Percentiles rank a stretch among this genome's conserved stretches.
Conservation (phyloP, 148 eudicot genomes). For the Amaranthus cruentus region DNA sequence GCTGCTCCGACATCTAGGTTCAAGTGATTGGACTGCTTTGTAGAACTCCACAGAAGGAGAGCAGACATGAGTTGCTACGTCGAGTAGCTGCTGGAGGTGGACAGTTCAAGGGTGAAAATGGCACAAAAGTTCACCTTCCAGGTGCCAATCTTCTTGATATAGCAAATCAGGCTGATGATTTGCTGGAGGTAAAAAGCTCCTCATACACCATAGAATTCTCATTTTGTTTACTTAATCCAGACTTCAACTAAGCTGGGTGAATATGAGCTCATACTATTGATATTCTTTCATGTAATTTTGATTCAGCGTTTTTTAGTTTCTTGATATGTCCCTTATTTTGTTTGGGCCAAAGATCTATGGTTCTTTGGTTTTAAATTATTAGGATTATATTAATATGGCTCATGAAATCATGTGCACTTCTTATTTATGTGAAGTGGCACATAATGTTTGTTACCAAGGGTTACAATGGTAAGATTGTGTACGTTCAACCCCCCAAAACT, state of each 20-base stretch:
- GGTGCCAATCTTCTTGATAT: constrained; percentile 89
- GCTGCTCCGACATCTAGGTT: constrained; percentile 38
- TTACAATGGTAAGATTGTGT: too few relatives aligned
- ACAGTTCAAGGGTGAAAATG: constrained; percentile 66
- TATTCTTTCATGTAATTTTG: too few relatives aligned
- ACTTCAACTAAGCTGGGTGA: neutral
- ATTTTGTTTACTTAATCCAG: neutral
- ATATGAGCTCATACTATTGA: neutral
- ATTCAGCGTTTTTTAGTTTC: too few relatives aligned
- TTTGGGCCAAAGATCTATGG: too few relatives aligned
- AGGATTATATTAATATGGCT: too few relatives aligned
- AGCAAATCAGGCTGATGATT: constrained; percentile 97
- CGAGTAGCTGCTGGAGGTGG: constrained; percentile 97
- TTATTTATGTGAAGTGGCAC: too few relatives aligned
- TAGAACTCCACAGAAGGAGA: constrained; percentile 85
- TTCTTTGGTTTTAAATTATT: too few relatives aligned
- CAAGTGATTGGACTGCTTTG: constrained; percentile 95
- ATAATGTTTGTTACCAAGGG: too few relatives aligned
- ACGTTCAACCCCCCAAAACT: too few relatives aligned
- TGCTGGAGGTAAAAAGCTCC: constrained; percentile 57
- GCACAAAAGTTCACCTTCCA: constrained; percentile 91
- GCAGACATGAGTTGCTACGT: constrained; percentile 85
- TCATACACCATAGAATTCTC: constrained; percentile 10
- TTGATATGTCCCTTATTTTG: too few relatives aligned
- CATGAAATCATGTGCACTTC: too few relatives aligned